Conservation (phyloP, 176 grass and related monocot genomes). For the Phoenix roebelenii region DNA sequence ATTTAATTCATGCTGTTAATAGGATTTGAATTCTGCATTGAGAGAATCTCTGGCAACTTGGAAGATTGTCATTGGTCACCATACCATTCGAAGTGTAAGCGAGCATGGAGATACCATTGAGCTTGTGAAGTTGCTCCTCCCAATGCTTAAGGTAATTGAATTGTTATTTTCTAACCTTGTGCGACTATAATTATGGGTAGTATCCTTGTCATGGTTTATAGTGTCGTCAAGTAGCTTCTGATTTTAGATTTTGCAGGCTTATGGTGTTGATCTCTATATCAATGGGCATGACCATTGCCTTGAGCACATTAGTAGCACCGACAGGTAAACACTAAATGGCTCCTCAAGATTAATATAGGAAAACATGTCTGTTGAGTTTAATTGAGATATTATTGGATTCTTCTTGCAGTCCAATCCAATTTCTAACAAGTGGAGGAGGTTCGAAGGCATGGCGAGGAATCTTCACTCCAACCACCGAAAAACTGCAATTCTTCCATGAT, state of each 20-base stretch:
- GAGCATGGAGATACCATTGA: conserved; percentile 11
- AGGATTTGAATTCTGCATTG: conserved; percentile 13
- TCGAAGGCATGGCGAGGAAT: conserved; percentile 2
- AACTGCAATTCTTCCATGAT: not conserved
- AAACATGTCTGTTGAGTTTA: not conserved
- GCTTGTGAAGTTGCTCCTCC: not conserved
- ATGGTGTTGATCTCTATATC: not conserved
- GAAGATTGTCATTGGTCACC: conserved; percentile 16
- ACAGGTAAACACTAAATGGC: not conserved
- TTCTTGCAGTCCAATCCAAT: not conserved
- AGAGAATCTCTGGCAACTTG: conserved; percentile 7
- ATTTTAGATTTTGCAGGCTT: not conserved
- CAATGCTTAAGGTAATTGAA: conserved; percentile 6
- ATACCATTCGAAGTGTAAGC: conserved; percentile 8
- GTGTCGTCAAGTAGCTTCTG: not conserved
- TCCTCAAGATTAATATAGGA: not conserved
- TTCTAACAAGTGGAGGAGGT: conserved; percentile 7
- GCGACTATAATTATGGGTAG: not conserved
- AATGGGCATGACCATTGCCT: not conserved
- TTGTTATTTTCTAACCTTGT: not conserved
- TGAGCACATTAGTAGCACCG: not conserved
- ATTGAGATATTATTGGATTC: not conserved
- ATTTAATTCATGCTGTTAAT: not conserved
- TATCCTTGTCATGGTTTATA: not conserved
- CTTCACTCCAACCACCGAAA: not conserved